Conservation (phyloP, 1,284 basidiomycete genomes). For the Irpex rosettiformis region DNA sequence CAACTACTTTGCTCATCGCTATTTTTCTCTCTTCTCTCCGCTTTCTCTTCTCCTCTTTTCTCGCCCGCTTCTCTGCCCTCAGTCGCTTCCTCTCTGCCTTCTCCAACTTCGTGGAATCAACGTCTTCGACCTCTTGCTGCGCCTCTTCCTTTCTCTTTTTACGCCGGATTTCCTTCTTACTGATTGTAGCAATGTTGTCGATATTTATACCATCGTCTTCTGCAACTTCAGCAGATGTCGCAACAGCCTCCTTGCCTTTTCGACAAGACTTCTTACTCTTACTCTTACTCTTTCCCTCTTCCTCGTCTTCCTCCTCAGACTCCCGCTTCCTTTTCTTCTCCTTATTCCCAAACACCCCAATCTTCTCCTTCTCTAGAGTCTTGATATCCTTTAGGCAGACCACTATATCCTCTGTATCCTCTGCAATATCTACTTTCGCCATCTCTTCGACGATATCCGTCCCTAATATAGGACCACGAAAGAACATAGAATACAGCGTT, state of each 20-base stretch:
- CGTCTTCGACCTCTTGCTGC: conserved; percentile 2
- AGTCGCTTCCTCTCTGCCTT: conserved; percentile 24
- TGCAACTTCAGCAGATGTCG: not conserved
- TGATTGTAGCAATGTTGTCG: conserved; percentile 9
- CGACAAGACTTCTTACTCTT: conserved; percentile 17
- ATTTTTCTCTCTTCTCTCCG: not conserved
- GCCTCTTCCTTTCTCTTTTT: conserved; percentile 2
- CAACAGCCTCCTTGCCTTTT: conserved; percentile 12
- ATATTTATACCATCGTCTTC: conserved; percentile 5
- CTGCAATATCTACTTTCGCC: not conserved
- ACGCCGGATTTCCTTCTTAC: conserved; percentile 10
- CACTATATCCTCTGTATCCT: conserved; percentile 3
- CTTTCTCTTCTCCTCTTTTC: conserved; percentile 22
- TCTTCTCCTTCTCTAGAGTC: conserved; percentile 8
- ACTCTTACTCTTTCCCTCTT: conserved; percentile 1
- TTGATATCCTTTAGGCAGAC: conserved; percentile 16
- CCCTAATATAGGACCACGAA: conserved; percentile 65
- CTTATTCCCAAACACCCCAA: conserved; percentile 9
- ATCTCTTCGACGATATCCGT: conserved; percentile 33
- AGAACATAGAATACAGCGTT: conserved; percentile 77
- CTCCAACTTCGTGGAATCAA: conserved; percentile 16
- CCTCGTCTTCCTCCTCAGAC: conserved; percentile 14
- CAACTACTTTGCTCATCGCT: not conserved
- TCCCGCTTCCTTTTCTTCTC: conserved; percentile 17
- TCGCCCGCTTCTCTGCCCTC: conserved; percentile 23